A percentile compares a stretch with the other conserved stretches of the same genome.
phyloP scores from a whole-genome alignment of 2,329 filamentous ascomycete genomes.

The Colletotrichum sp. region DNA sequence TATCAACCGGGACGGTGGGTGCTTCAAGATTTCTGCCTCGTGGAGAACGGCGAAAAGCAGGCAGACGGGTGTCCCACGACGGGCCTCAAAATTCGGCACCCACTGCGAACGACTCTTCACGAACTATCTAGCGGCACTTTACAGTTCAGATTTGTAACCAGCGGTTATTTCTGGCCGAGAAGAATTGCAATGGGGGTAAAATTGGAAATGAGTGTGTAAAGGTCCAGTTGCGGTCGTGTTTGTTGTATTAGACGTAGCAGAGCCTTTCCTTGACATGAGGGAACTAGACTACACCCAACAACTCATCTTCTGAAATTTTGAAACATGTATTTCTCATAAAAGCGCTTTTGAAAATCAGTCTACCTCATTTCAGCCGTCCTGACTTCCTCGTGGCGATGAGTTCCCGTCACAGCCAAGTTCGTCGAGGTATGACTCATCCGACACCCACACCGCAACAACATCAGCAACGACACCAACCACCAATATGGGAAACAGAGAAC shows the following conservation, averaged over 20 bases:
- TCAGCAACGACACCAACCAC: background rate
- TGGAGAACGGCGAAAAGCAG: background rate
- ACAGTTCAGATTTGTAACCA: accelerated
- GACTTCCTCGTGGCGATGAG: background rate
- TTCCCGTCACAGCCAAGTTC: background rate
- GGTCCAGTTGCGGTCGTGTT: background rate
- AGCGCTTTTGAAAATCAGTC: accelerated
- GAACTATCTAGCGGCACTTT: accelerated
- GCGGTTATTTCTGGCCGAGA: accelerated
- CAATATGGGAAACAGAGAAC: too few species aligned
- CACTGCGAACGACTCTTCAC: background rate
- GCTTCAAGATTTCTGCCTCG: background rate
- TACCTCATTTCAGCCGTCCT: background rate
- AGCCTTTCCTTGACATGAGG: accelerated
- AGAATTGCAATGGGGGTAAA: background rate
- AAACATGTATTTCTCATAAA: background rate
- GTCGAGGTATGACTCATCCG: background rate
- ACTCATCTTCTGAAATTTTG: background rate
- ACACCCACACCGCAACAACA: background rate
- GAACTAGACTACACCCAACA: background rate
- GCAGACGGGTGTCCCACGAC: background rate
- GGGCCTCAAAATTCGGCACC: background rate
- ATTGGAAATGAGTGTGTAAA: background rate
- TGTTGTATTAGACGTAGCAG: background rate
- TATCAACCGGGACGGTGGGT: background rate